A percentile compares a stretch with the other conserved stretches of the same genome.
These are phyloP conservation scores for Neohortaea acidophila DNA, from an alignment of 495 filamentous ascomycete genomes.

Conservation along the genomic window DNA sequence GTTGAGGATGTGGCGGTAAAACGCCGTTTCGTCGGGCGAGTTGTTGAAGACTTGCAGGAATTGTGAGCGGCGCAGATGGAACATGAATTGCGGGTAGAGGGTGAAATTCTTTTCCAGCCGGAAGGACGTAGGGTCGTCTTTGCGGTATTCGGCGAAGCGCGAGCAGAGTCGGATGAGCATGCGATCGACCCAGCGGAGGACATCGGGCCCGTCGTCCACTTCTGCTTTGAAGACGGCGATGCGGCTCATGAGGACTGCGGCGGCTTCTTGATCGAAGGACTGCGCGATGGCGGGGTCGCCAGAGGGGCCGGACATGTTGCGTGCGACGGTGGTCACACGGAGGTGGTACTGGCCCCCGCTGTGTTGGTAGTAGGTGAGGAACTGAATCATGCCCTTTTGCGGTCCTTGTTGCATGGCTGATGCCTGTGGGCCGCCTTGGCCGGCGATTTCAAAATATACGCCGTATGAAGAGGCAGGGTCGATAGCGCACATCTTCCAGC, in stretches of 20 bases:
- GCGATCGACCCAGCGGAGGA: conserved; percentile 93
- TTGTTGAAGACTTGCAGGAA: conserved; percentile 99
- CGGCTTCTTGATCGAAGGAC: conserved; percentile 96
- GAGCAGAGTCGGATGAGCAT: conserved; percentile 98
- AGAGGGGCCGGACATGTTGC: conserved; percentile 82
- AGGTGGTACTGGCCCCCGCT: conserved; percentile 93
- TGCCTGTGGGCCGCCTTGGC: conserved; percentile 75
- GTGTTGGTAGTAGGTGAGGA: conserved; percentile 97
- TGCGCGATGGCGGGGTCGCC: conserved; percentile 96
- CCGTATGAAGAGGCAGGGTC: conserved; percentile 88
- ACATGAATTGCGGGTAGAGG: conserved; percentile 99
- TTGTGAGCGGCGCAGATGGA: conserved; percentile 90
- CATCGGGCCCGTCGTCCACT: conserved; percentile 97
- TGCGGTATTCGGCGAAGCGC: conserved; percentile 93
- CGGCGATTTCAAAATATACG: conserved; percentile 94
- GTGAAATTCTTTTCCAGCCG: conserved; percentile 98
- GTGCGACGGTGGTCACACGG: conserved; percentile 82
- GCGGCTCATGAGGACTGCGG: conserved; percentile 93
- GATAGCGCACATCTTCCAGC: conserved; percentile 99
- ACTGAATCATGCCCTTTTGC: conserved; percentile 94
- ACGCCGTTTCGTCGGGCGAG: conserved; percentile 96
- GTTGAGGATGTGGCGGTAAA: conserved; percentile 92
- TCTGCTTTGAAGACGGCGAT: conserved; percentile 99
- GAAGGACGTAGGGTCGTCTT: conserved; percentile 97
- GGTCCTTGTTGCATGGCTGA: conserved; percentile 55